A percentile compares a stretch with the other conserved stretches of the same genome.
These are phyloP conservation scores for Angomonas ambiguus DNA, from an alignment of 208 protist genomes.

Conservation along the genomic window DNA sequence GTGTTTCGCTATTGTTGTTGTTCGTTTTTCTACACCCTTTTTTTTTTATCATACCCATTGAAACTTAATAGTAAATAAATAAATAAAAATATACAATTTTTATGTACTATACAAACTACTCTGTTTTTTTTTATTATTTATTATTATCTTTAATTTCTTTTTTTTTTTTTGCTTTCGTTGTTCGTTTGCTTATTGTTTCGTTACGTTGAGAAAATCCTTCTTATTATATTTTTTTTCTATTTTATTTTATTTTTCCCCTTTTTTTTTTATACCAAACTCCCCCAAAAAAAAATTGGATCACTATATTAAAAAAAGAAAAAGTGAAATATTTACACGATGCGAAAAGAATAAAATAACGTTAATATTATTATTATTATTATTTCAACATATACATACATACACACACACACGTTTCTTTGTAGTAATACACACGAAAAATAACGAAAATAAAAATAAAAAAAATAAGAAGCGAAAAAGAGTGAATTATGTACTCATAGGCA, in stretches of 20 bases:
- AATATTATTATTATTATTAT: too few relatives aligned
- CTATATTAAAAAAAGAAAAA: too few relatives aligned
- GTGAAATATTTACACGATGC: too few relatives aligned
- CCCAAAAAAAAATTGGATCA: too few relatives aligned
- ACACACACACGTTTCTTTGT: not conserved
- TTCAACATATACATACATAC: too few relatives aligned
- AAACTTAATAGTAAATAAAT: not conserved
- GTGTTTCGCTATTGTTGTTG: not conserved
- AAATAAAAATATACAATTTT: not conserved
- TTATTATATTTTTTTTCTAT: too few relatives aligned
- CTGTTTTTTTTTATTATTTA: not conserved
- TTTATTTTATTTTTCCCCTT: not conserved
- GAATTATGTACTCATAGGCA: too few relatives aligned
- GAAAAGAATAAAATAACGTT: too few relatives aligned
- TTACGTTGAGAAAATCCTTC: too few relatives aligned
- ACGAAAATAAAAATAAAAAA: not conserved
- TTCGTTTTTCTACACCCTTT: not conserved
- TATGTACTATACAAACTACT: not conserved
- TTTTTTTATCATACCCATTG: not conserved
- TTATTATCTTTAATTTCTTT: too few relatives aligned
- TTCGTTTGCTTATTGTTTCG: too few relatives aligned
- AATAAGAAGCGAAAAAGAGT: not conserved
- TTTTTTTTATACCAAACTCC: not conserved
- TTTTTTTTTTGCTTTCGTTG: too few relatives aligned
- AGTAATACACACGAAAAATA: not conserved